Base-by-base conservation (phyloP, 2,329 filamentous ascomycete genomes). In the Ceratocystis harringtonii region DNA sequence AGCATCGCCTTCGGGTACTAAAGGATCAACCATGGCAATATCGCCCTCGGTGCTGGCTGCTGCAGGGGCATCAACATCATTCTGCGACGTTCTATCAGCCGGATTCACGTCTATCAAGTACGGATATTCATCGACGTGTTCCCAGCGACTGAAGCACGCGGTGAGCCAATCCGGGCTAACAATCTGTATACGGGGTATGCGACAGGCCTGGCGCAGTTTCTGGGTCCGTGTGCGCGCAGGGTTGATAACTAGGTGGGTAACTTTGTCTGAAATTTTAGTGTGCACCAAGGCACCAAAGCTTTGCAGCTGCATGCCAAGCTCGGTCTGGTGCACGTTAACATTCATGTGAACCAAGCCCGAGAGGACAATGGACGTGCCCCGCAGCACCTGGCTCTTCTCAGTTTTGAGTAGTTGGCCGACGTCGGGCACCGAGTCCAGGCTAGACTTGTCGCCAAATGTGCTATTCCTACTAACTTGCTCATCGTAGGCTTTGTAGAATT, bases 81-180 rank as follows among this genome's bases (percentile, higher is more conserved):
- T 45, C 12, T 57, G 65, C 4, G 15, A 17, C 22, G 22, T 69
- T 15, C 83, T 79, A 70, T 90, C 87, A 19, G 85, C 82, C 0
- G 87, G 84, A 63, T 90, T 85, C 1, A 91, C 80, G n/a, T 87
- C 80, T 60, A 95, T 74, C n/a, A 88, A 78, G 71, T 92, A 96
- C 0, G 87, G 86, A 1, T 80, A 80, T 73, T 96, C 92, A 65
- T 94, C 85, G 10, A 95, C 78, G 66, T 83, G 86, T 68, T 82
- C 80, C 94, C 94, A 99, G 73, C 88, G 87, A 30, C 85, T 87
- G 69, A 97, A 84, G 65, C 87, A 95, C 70, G 92, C 88, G 41
- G 86, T 81, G 36, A 99, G 84, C 94, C 94, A 99, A 71, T 90
- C 85, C 64, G 91, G 88, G 70, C 87, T 91, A 61, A 99, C 94